These are phyloP conservation scores for Geotrichum citri-aurantii DNA, from an alignment of 1,139 yeast genomes.

Conservation along the genomic window DNA sequence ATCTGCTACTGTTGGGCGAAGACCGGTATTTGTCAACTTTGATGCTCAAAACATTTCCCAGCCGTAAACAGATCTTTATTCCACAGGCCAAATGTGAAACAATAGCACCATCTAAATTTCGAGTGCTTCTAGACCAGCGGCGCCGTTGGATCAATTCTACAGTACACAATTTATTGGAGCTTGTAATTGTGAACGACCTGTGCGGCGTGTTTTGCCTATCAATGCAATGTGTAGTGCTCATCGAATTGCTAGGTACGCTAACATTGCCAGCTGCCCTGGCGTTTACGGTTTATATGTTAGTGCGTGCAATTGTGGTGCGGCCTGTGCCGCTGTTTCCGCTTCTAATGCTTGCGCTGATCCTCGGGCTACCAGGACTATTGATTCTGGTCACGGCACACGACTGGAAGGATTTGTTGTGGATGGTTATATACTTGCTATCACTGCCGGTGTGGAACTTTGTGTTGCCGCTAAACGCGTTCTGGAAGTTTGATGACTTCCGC, in stretches of 20 bases:
- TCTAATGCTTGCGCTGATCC: conserved; percentile 64
- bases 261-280: conserved; percentile 83
- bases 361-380: conserved; percentile 78
- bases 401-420: conserved; percentile 66
- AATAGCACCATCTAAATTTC: conserved; percentile 32
- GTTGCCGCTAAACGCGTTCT: conserved; percentile 73
- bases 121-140: conserved; percentile 35
- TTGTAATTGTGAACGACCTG: conserved; percentile 32
- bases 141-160: conserved; percentile 39
- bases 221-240: conserved; percentile 36
- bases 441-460: conserved; percentile 90
- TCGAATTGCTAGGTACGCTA: conserved; percentile 40
- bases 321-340: conserved; percentile 80
- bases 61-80: conserved; percentile 33
- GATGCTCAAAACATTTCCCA: conserved; percentile 35
- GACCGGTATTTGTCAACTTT: conserved; percentile 36
- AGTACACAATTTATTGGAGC: conserved; percentile 35
- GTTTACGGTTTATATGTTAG: conserved; percentile 71
- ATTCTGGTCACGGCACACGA: conserved; percentile 80
- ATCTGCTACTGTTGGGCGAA: conserved; percentile 35
- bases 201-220: conserved; percentile 38
- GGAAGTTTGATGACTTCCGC: conserved; percentile 94
- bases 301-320: conserved; percentile 59
- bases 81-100: conserved; percentile 36
- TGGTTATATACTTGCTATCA: conserved; percentile 67